Percentiles rank a stretch among this genome's conserved stretches.
phyloP scores from a whole-genome alignment of 495 filamentous ascomycete genomes.

The Clohesyomyces aquaticus region DNA sequence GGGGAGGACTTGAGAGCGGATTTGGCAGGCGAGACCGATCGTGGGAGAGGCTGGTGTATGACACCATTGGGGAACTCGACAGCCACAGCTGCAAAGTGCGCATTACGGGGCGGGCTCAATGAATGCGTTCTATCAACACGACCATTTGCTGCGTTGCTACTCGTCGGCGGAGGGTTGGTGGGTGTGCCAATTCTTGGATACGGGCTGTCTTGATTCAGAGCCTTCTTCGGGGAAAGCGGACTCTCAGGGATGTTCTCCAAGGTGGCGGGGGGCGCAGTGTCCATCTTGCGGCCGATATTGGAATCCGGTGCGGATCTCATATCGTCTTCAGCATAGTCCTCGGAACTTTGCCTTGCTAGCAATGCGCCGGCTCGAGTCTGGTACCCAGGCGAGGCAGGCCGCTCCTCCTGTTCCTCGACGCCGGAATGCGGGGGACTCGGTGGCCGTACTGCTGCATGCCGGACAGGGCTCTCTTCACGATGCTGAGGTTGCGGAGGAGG shows the following conservation, averaged over 20 bases:
- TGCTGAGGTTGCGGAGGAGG: constrained; percentile 11
- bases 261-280: background rate
- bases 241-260: background rate
- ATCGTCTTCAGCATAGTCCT: constrained; percentile 31
- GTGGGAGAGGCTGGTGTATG: constrained; percentile 73
- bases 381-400: background rate
- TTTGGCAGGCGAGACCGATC: constrained; percentile 83
- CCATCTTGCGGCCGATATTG: constrained; percentile 11
- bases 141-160: background rate
- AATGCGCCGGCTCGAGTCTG: background rate
- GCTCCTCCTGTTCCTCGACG: background rate
- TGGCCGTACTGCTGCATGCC: background rate
- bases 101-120: constrained; percentile 66
- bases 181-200: constrained; percentile 12
- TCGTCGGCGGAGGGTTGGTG: background rate
- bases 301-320: constrained; percentile 4
- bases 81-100: constrained; percentile 70
- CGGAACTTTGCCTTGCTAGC: constrained; percentile 25
- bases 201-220: constrained; percentile 20
- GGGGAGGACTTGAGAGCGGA: constrained; percentile 79
- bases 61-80: constrained; percentile 55
- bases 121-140: constrained; percentile 50
- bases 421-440: background rate
- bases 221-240: constrained; percentile 19
- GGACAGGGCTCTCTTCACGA: background rate